phyloP scores from a whole-genome alignment of 441 rosid genomes.

The Eruca vesicaria region DNA sequence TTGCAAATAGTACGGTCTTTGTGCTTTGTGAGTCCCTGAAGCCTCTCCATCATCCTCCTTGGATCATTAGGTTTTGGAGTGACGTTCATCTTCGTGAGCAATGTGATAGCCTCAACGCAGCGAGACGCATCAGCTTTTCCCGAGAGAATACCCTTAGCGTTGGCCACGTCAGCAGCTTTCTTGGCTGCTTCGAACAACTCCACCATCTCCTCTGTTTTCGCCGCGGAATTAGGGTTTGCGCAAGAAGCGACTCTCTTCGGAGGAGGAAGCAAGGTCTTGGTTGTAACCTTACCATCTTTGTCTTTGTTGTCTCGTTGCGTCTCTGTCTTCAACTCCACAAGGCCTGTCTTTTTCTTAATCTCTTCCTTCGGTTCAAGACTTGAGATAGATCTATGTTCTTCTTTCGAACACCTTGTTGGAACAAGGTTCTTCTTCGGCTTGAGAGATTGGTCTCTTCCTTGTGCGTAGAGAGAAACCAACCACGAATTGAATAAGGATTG shows the following conservation, averaged over 20 bases:
- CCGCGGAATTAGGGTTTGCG: neutral
- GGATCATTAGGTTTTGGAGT: neutral
- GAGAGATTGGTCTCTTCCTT: neutral
- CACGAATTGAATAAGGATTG: neutral
- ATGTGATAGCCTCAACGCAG: neutral
- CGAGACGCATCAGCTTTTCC: neutral
- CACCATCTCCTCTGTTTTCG: neutral
- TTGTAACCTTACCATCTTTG: neutral
- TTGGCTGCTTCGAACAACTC: slow-evolving; percentile 6
- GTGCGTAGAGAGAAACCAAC: neutral
- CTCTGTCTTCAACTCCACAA: neutral
- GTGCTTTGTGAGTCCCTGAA: slow-evolving; percentile 10
- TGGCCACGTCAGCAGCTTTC: slow-evolving; percentile 1
- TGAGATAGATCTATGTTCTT: neutral
- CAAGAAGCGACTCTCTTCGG: neutral
- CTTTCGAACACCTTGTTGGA: neutral
- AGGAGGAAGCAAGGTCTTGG: slow-evolving; percentile 2
- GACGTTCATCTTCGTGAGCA: neutral
- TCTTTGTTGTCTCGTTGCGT: neutral
- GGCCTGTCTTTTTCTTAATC: neutral
- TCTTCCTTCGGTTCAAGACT: neutral
- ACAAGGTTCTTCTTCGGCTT: neutral
- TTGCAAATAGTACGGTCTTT: neutral
- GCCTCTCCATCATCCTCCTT: slow-evolving; percentile 6
- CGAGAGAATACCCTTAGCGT: neutral